These are phyloP conservation scores for Globisporangium canariense DNA, from an alignment of 352 stramenopile species.

Conservation along the genomic window DNA sequence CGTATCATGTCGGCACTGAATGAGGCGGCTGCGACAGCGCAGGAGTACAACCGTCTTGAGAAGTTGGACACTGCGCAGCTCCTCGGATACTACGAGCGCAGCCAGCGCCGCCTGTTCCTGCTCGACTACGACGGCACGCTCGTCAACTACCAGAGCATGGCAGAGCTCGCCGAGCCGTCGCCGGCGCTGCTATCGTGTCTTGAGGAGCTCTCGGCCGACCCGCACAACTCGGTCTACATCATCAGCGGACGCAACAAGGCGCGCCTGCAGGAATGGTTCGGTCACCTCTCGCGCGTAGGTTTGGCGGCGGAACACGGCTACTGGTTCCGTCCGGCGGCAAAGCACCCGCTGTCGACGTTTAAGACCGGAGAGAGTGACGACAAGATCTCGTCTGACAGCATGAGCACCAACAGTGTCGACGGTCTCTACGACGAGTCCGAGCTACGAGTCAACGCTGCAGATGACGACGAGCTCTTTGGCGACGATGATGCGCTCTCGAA, in stretches of 20 bases:
- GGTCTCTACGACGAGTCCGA: not conserved
- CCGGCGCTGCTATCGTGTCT: conserved; percentile 56
- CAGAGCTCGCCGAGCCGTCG: conserved; percentile 60
- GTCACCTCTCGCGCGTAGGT: conserved; percentile 70
- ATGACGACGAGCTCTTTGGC: not conserved
- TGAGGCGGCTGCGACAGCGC: conserved; percentile 61
- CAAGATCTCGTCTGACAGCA: conserved; percentile 5
- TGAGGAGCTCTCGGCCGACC: conserved; percentile 62
- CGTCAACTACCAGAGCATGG: conserved; percentile 77
- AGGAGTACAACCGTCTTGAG: conserved; percentile 86
- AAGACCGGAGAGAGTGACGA: conserved; percentile 11
- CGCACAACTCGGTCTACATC: conserved; percentile 82
- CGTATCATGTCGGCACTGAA: conserved; percentile 84
- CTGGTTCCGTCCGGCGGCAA: conserved; percentile 72
- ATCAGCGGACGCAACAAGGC: conserved; percentile 81
- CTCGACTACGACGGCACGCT: conserved; percentile 87
- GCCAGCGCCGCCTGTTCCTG: conserved; percentile 75
- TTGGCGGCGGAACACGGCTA: conserved; percentile 78
- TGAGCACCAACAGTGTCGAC: conserved; percentile 12
- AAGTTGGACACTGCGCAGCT: conserved; percentile 83
- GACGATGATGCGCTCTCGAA: not conserved
- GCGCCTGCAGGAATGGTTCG: conserved; percentile 75
- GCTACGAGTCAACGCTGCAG: not conserved
- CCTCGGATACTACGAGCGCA: conserved; percentile 81
- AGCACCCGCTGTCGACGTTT: conserved; percentile 31